Evolutionary conservation across 225 moss, liverwort and hornwort species (phyloP), one percentile per base, ranked within the genome.

Genomic region (Physcomitrellopsis africana): DNA sequence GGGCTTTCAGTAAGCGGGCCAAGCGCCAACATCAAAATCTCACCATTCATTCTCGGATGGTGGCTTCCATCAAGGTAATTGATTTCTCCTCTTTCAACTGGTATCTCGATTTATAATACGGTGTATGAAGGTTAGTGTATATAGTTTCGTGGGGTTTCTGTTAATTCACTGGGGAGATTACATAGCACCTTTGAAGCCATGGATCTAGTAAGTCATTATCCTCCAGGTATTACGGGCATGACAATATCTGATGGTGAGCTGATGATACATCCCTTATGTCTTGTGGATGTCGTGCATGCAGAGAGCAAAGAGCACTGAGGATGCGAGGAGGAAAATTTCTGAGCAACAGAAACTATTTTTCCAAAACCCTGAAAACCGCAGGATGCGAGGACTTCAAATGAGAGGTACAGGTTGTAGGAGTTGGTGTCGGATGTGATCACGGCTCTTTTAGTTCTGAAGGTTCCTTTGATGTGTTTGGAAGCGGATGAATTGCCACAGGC

Each of bases 41-140:
- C 46, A n/a, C 67, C 0, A 65, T 89, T 41, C 86, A 79, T 76
- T 89, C 91, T 46, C 77, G 85, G 68, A 87, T 89, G 83, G 84
- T 78, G 56, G 72, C 85, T 81, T 87, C 93, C 73, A 93, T 95
- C 66, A 95, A 91, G 95, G 95, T 81, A 84, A 83, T 76, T 12
- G 9, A 14, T 1, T 53, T 66, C 11, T n/a, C 60, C 66, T 66
- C 57, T 47, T 45, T 45, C 19, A 54, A 13, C 45, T 16, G 2
- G 52, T 72, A 65, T 74, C 75, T 56, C 43, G 57, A 11, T 62
- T 43, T 51, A 11, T 1, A 23, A 53, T n/a, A 29, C n/a, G 16
- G 43, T 56, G 11, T 19, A 46, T 23, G 13, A 24, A 19, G 24
- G 19, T 52, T 1, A 3, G 11, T 60, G 0, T 8, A 24, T 37